A percentile compares a stretch with the other conserved stretches of the same genome.
phyloP scores from a whole-genome alignment of 345 rosid genomes.

The Erucastrum elatum region DNA sequence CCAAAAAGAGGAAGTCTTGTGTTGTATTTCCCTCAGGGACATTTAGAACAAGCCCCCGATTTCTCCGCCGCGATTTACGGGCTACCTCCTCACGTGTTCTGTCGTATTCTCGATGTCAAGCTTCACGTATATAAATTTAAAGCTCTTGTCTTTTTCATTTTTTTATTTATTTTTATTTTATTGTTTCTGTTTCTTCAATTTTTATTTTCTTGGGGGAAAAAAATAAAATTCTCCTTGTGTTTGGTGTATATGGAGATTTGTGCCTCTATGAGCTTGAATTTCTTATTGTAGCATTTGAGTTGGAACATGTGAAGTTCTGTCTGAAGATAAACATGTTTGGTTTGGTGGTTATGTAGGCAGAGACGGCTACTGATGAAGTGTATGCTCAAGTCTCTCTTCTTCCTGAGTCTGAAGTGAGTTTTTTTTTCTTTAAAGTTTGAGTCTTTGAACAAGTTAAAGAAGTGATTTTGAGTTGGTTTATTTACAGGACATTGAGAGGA shows the following conservation, averaged over 20 bases:
- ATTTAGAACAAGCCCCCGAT: conserved; percentile 80
- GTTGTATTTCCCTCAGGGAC: conserved; percentile 94
- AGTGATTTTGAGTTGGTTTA: not conserved
- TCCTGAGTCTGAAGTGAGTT: conserved; percentile 76
- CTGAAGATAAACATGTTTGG: not conserved
- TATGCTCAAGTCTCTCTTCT: conserved; percentile 89
- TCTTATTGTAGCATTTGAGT: not conserved
- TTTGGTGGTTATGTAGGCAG: conserved; percentile 61
- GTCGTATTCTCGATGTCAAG: conserved; percentile 94
- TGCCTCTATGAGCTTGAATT: conserved; percentile 4
- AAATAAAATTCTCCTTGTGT: not conserved
- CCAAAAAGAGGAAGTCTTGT: conserved; percentile 83
- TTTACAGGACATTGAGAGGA: not conserved
- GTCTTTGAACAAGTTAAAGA: not conserved
- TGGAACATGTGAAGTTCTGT: not conserved
- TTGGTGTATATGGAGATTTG: conserved; percentile 20
- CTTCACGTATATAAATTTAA: conserved; percentile 58
- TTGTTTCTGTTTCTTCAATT: not conserved
- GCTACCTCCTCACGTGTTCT: conserved; percentile 77
- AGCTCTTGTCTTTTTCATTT: not conserved
- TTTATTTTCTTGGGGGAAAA: not conserved
- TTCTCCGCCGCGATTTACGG: conserved; percentile 61
- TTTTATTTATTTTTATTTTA: not conserved
- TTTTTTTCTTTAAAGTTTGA: not conserved
- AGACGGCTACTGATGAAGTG: conserved; percentile 83